Base-by-base conservation (phyloP, 352 stramenopile species). In the Pythium rhizo-oryzae region DNA sequence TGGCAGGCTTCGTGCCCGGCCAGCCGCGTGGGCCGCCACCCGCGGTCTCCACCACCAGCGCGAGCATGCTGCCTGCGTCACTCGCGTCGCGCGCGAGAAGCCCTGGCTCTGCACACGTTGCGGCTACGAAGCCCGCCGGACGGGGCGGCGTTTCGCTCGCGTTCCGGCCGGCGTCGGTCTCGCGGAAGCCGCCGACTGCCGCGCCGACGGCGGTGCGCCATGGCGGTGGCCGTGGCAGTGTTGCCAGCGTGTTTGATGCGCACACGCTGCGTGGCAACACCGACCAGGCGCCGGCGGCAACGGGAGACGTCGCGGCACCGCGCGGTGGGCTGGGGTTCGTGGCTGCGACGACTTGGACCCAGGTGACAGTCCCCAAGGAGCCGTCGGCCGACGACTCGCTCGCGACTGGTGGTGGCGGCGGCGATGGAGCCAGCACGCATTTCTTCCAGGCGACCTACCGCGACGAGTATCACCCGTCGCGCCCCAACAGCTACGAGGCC, bases 271-370 rank as follows among this genome's bases (percentile, higher is more conserved):
- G 28, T 6, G 28, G 28, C 28, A 33, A 33, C 28, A 33, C 28
- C 28, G 28, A 33, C 28, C 28, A 33, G 28, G 28, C 28, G 28
- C 28, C 28, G 28, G 28, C 3, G 28, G 6, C 28, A 33, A 33
- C 6, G 6, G 28, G 28, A 33, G 28, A 33, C 28, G 28, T 7
- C 28, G 28, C 28, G 28, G 79, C 75, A 56, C 77, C 80, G 59
- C 96, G 89, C 64, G 84, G 83, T 1, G 84, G 78, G 71, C 97
- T 91, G 18, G 97, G 65, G 30, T 94, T 98, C 28, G 89, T 93
- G 44, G 98, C 82, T 70, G 98, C 98, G 23, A 97, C 84, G 59
- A 97, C 89, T 47, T 98, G 89, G 25, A 98, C 87, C 4, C 86
- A 70, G 1, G 80, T 63, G 74, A 98, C 90, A 1, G 72, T 61